These are phyloP conservation scores for Haplographium delicatum DNA, from an alignment of 495 filamentous ascomycete species.

Conservation along the genomic window DNA sequence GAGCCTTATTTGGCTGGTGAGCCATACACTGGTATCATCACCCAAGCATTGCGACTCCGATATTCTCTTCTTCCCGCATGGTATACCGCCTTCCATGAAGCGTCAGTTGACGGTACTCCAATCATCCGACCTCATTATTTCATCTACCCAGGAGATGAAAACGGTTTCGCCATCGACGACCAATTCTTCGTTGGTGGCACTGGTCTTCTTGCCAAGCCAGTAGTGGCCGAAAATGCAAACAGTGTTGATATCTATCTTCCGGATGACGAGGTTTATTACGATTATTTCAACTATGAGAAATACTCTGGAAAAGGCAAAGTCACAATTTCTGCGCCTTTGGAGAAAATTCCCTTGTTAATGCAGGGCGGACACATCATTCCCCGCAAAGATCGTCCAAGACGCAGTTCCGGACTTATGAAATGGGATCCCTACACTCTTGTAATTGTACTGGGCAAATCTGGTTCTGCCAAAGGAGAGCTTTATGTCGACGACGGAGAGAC, in stretches of 20 bases:
- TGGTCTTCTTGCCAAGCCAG: conserved; percentile 83
- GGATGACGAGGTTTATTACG: conserved; percentile 82
- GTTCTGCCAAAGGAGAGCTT: conserved; percentile 71
- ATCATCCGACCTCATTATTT: conserved; percentile 91
- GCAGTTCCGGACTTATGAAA: conserved; percentile 82
- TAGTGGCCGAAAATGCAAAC: conserved; percentile 66
- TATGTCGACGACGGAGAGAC: conserved; percentile 95
- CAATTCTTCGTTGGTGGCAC: conserved; percentile 87
- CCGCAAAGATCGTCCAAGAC: conserved; percentile 78
- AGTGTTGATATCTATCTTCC: conserved; percentile 80
- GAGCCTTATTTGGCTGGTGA: conserved; percentile 88
- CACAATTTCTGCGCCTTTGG: conserved; percentile 69
- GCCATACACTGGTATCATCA: conserved; percentile 80
- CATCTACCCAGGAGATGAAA: conserved; percentile 80
- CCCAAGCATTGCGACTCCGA: conserved; percentile 77
- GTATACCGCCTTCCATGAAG: conserved; percentile 96
- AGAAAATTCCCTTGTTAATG: conserved; percentile 84
- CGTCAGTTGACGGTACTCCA: conserved; percentile 73
- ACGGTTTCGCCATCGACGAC: conserved; percentile 81
- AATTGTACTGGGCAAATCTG: conserved; percentile 63
- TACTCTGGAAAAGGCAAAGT: conserved; percentile 66
- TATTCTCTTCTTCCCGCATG: conserved; percentile 88
- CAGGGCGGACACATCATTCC: conserved; percentile 88
- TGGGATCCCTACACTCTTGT: conserved; percentile 93
- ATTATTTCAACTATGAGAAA: conserved; percentile 82